phyloP scores from a whole-genome alignment of 495 filamentous ascomycete genomes.

The Clohesyomyces aquaticus region DNA sequence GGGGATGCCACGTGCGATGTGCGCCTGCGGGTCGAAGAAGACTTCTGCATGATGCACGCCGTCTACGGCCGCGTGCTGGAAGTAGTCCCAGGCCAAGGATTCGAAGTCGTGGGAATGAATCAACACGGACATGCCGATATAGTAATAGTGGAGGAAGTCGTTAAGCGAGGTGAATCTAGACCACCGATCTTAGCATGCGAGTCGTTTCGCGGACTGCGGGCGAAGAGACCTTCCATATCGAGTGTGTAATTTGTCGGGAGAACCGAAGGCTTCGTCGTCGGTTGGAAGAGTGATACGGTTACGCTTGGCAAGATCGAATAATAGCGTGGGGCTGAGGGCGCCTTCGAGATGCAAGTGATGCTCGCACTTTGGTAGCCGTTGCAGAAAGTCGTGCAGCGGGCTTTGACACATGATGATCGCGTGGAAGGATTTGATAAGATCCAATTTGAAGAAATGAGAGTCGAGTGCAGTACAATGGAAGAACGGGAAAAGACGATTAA shows the following conservation, averaged over 20 bases:
- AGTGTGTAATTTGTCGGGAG: constrained; percentile 57
- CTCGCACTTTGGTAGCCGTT: constrained; percentile 74
- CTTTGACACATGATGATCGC: constrained; percentile 57
- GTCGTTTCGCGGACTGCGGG: constrained; percentile 1
- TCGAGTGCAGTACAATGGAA: not conserved
- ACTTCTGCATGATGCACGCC: constrained; percentile 75
- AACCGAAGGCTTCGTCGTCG: constrained; percentile 62
- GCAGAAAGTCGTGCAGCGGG: constrained; percentile 63
- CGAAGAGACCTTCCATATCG: constrained; percentile 56
- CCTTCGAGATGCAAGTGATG: constrained; percentile 82
- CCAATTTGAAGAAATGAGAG: not conserved
- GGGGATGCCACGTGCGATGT: constrained; percentile 64
- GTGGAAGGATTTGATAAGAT: constrained; percentile 6
- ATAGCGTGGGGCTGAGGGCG: constrained; percentile 65
- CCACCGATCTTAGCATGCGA: not conserved
- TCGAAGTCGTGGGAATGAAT: constrained; percentile 66
- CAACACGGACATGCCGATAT: constrained; percentile 73
- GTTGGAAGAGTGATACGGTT: constrained; percentile 65
- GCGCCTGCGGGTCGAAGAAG: constrained; percentile 81
- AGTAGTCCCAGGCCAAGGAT: constrained; percentile 74
- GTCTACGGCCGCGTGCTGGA: constrained; percentile 63
- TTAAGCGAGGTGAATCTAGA: constrained; percentile 66
- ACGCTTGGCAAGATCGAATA: constrained; percentile 67
- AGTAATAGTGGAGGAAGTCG: constrained; percentile 80
- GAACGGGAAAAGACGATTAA: not conserved